Conservation (phyloP, 805 yeast species). For the Blastobotrys mokoenaii region DNA sequence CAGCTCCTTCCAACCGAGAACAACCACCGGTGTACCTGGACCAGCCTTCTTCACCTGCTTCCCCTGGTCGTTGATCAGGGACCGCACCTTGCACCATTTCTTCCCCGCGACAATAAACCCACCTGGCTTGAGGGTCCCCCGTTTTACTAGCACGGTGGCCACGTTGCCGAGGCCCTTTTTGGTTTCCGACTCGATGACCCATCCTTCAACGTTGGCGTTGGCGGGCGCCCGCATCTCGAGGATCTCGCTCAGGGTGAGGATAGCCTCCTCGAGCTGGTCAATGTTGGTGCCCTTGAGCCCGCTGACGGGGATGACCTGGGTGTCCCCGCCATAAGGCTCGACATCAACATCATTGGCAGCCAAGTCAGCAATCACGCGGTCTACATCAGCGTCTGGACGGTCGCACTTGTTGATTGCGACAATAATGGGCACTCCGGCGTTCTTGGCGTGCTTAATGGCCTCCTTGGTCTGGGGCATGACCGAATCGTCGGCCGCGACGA, state of each 20-base stretch:
- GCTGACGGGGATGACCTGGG: conserved; percentile 79
- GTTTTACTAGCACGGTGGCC: conserved; percentile 75
- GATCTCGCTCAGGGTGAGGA: conserved; percentile 75
- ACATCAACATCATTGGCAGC: conserved; percentile 71
- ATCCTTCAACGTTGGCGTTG: conserved; percentile 60
- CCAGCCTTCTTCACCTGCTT: conserved; percentile 54
- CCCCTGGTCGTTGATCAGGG: conserved; percentile 68
- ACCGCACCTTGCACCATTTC: conserved; percentile 76
- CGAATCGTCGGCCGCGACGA: conserved; percentile 95
- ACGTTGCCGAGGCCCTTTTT: conserved; percentile 76
- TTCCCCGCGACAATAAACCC: conserved; percentile 75
- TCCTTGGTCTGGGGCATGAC: conserved; percentile 97
- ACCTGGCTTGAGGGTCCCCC: conserved; percentile 70
- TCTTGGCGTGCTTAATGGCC: conserved; percentile 86
- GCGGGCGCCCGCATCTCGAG: conserved; percentile 59
- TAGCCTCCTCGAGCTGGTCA: conserved; percentile 83
- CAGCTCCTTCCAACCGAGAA: conserved; percentile 89
- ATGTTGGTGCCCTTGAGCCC: conserved; percentile 87
- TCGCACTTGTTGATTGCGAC: conserved; percentile 94
- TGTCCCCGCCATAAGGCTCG: conserved; percentile 93
- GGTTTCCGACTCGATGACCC: conserved; percentile 79
- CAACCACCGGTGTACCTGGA: conserved; percentile 85
- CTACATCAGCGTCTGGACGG: conserved; percentile 64
- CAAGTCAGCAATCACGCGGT: conserved; percentile 69
- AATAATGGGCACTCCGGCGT: conserved; percentile 71